Evolutionary conservation across 768 basidiomycete genomes (phyloP).

Genomic region (Hysterangium stoloniferum): DNA sequence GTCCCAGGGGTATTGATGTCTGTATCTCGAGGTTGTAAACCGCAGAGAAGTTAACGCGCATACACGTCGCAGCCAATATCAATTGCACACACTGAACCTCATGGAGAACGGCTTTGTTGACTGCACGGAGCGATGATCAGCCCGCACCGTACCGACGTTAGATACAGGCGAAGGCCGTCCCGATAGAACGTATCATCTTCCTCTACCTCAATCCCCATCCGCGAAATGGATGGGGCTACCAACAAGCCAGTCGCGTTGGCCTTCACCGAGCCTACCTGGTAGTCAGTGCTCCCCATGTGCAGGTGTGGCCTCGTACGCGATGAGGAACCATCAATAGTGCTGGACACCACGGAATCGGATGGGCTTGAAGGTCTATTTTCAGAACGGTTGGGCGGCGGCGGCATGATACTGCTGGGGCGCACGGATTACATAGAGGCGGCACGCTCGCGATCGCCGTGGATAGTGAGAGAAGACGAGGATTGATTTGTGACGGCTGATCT

Average conservation of each 20-base stretch:
- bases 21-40: constrained; percentile 78
- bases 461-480: constrained; percentile 58
- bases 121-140: constrained; percentile 36
- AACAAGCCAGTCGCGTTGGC: constrained; percentile 77
- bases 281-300: constrained; percentile 65
- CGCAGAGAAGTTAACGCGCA: neutral
- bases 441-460: constrained; percentile 38
- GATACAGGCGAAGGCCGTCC: constrained; percentile 74
- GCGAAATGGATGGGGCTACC: constrained; percentile 65
- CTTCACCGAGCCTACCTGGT: constrained; percentile 75
- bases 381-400: constrained; percentile 34
- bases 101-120: constrained; percentile 21
- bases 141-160: constrained; percentile 47
- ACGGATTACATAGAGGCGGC: constrained; percentile 36
- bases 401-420: constrained; percentile 20
- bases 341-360: constrained; percentile 71
- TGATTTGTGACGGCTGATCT: constrained; percentile 68
- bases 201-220: too few relatives aligned
- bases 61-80: neutral
- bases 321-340: constrained; percentile 52
- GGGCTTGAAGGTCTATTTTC: constrained; percentile 58
- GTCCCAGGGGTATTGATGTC: constrained; percentile 86
- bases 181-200: constrained; percentile 37
- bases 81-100: constrained; percentile 48
- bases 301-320: constrained; percentile 52